phyloP scores from a whole-genome alignment of 768 basidiomycete genomes.

The Kwoniella sp. region DNA sequence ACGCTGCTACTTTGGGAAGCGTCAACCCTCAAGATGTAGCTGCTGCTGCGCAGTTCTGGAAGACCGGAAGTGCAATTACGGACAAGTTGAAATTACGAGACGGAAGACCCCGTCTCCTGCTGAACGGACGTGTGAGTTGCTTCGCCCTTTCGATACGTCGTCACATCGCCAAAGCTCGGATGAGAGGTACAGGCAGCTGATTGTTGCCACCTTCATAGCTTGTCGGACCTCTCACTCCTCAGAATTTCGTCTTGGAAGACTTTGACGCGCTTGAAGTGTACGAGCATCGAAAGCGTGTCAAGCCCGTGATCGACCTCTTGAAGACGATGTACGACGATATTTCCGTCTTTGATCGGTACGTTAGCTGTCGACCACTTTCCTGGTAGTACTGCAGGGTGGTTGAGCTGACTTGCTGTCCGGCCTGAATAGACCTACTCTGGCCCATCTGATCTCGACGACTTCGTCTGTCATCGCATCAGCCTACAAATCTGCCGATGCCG shows the following conservation, averaged over 20 bases:
- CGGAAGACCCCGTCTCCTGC: constrained; percentile 67
- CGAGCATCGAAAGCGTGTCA: constrained; percentile 72
- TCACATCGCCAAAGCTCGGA: no score
- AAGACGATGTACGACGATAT: constrained; percentile 61
- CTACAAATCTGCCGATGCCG: constrained; percentile 57
- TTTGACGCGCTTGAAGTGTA: constrained; percentile 71
- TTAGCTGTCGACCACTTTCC: not conserved
- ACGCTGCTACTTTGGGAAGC: constrained; percentile 30
- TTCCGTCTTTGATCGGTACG: constrained; percentile 60
- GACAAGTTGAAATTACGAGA: constrained; percentile 65
- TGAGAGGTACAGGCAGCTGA: constrained; percentile 7
- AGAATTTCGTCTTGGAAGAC: constrained; percentile 70
- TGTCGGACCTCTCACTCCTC: constrained; percentile 69
- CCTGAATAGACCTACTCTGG: constrained; percentile 62
- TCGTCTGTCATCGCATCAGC: constrained; percentile 74
- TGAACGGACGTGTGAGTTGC: constrained; percentile 77
- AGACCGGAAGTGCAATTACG: constrained; percentile 55
- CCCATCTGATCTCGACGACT: constrained; percentile 67
- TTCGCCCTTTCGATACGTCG: not conserved
- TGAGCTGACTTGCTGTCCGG: not conserved
- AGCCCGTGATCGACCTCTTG: constrained; percentile 70
- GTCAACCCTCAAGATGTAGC: constrained; percentile 31
- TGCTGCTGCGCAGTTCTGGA: constrained; percentile 49
- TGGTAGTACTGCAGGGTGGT: not conserved
- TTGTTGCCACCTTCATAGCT: constrained; percentile 61